Conservation (phyloP, 2,329 filamentous ascomycete genomes). For the Colletotrichum musicola region DNA sequence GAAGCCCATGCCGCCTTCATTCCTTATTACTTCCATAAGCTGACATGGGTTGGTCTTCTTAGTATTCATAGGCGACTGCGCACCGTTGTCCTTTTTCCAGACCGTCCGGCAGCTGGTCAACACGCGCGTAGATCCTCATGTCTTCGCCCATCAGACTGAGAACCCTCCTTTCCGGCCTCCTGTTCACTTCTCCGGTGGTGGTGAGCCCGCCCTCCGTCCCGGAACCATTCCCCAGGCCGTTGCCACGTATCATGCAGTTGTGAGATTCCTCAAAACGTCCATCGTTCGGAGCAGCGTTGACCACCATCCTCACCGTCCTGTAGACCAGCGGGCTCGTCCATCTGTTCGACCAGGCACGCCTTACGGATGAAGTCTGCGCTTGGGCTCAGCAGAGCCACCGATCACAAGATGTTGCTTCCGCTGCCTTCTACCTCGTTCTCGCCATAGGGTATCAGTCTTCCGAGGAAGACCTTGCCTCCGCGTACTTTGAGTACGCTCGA, state of each 20-base stretch:
- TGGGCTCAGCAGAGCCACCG: conserved; percentile 55
- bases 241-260: conserved; percentile 41
- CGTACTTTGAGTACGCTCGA: conserved; percentile 64
- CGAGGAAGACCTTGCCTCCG: conserved; percentile 56
- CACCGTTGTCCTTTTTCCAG: conserved; percentile 68
- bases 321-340: conserved; percentile 61
- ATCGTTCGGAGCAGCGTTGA: not conserved
- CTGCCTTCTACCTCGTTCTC: conserved; percentile 61
- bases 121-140: conserved; percentile 59
- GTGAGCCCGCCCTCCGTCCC: conserved; percentile 42
- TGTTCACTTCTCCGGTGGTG: conserved; percentile 24
- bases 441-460: conserved; percentile 61
- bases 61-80: conserved; percentile 68
- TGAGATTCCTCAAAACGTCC: conserved; percentile 33
- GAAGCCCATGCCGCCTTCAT: not conserved
- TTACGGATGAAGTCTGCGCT: conserved; percentile 54
- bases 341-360: conserved; percentile 57
- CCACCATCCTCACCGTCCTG: conserved; percentile 10
- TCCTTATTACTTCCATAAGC: not conserved
- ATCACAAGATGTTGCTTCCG: conserved; percentile 53
- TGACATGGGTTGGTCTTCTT: not conserved
- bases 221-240: conserved; percentile 39
- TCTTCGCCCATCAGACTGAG: conserved; percentile 62
- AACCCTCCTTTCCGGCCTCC: conserved; percentile 58
- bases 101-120: conserved; percentile 66